Evolutionary conservation across 768 basidiomycete genomes (phyloP).

Genomic region (Tylopilus felleus): DNA sequence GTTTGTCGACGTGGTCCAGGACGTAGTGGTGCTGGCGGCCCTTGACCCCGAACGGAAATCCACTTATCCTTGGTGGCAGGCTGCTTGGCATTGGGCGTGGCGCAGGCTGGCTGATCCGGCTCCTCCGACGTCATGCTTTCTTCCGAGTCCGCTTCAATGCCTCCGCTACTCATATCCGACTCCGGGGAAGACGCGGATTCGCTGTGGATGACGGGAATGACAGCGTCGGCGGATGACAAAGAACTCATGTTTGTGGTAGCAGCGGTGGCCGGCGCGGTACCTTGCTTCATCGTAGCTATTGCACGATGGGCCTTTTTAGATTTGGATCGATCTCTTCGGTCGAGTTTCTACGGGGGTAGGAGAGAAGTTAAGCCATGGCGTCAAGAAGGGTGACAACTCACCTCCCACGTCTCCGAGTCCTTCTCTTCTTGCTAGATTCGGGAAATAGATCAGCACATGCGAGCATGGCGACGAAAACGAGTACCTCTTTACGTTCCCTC

Average conservation of each 20-base stretch:
- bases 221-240: slow-evolving; percentile 12
- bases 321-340: slow-evolving; percentile 56
- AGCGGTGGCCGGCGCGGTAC: slow-evolving; percentile 5
- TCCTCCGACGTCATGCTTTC: slow-evolving; percentile 73
- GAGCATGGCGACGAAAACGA: not conserved
- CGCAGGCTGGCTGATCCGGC: slow-evolving; percentile 38
- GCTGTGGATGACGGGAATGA: slow-evolving; percentile 21
- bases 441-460: slow-evolving; percentile 20
- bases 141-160: slow-evolving; percentile 70
- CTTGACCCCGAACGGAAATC: slow-evolving; percentile 68
- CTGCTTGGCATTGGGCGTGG: slow-evolving; percentile 21
- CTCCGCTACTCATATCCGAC: slow-evolving; percentile 55
- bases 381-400: slow-evolving; percentile 11
- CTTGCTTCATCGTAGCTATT: slow-evolving; percentile 30
- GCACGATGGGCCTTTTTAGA: slow-evolving; percentile 45
- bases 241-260: slow-evolving; percentile 9
- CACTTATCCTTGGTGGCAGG: slow-evolving; percentile 57
- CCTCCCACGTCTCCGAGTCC: slow-evolving; percentile 49
- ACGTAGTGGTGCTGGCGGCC: no score
- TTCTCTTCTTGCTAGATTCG: slow-evolving; percentile 39
- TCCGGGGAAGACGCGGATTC: slow-evolving; percentile 51
- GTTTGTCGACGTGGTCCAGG: no score
- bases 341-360: slow-evolving; percentile 40
- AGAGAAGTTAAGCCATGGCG: not conserved
- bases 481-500: slow-evolving; percentile 58